A percentile compares a stretch with the other conserved stretches of the same genome.
Evolutionary conservation across 129 eudicot species (phyloP).

Genomic region (Ambrosia trifida): DNA sequence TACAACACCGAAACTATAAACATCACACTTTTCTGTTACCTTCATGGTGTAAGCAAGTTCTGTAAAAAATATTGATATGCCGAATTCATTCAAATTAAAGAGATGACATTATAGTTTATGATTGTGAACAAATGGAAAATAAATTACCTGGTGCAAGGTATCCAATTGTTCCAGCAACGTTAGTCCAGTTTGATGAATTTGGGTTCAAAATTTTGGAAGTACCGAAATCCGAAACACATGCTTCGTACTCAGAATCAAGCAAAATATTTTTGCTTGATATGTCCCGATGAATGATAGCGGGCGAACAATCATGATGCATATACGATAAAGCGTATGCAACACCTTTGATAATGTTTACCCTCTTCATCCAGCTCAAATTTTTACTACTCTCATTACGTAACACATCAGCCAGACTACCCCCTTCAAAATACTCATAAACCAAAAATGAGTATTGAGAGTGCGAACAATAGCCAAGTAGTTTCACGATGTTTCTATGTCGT

Average conservation of each 20-base stretch:
- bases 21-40: conserved; percentile 34
- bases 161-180: conserved; percentile 37
- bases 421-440: conserved; percentile 36
- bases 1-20: conserved; percentile 38
- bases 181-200: conserved; percentile 33
- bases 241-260: conserved; percentile 36
- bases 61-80: conserved; percentile 7
- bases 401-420: conserved; percentile 25
- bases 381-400: conserved; percentile 4
- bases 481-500: conserved; percentile 35
- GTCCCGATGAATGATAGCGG: conserved; percentile 39
- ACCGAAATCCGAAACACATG: conserved; percentile 44
- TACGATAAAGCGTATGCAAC: conserved; percentile 35
- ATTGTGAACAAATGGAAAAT: neutral
- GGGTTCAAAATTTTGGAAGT: conserved; percentile 25
- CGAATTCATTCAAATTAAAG: neutral
- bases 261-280: conserved; percentile 38
- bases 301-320: conserved; percentile 45
- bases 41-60: conserved; percentile 34
- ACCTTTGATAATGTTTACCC: conserved; percentile 39
- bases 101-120: neutral
- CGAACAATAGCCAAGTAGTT: conserved; percentile 32
- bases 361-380: conserved; percentile 26
- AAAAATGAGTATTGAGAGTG: conserved; percentile 29
- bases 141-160: conserved; percentile 42